phyloP scores from a whole-genome alignment of 2,329 filamentous ascomycete species.

The Aspergillus carbonarius region DNA sequence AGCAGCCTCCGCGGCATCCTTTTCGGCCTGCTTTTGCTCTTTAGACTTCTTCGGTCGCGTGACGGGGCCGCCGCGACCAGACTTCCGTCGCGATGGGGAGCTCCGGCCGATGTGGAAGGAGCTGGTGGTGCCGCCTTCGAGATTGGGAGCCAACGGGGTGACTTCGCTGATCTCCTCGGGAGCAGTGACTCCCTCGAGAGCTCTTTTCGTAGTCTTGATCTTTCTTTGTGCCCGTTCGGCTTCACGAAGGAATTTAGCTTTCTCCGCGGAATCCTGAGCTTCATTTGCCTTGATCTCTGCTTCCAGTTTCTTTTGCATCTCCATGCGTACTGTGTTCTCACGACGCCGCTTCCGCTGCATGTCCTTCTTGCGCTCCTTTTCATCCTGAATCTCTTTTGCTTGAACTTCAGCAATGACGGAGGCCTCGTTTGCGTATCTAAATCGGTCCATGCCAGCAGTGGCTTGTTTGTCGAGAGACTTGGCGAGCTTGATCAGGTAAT shows the following conservation, averaged over 20 bases:
- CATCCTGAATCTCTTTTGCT: constrained; percentile 83
- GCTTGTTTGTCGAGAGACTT: constrained; percentile 67
- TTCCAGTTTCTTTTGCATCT: constrained; percentile 76
- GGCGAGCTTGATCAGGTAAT: constrained; percentile 57
- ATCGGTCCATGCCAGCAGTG: constrained; percentile 70
- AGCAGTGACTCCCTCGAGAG: constrained; percentile 77
- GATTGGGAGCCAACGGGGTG: constrained; percentile 71
- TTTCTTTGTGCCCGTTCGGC: constrained; percentile 91
- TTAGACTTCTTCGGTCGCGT: constrained; percentile 84
- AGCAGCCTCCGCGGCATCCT: constrained; percentile 78
- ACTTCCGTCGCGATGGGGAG: constrained; percentile 52
- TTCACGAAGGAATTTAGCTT: constrained; percentile 75
- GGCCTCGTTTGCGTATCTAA: constrained; percentile 72
- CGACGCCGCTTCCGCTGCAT: constrained; percentile 97
- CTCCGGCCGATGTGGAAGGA: constrained; percentile 72
- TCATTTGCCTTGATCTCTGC: constrained; percentile 75
- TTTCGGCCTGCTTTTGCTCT: constrained; percentile 67
- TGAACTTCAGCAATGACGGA: constrained; percentile 84
- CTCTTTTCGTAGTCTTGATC: constrained; percentile 83
- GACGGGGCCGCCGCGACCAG: constrained; percentile 51
- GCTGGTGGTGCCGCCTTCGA: constrained; percentile 81
- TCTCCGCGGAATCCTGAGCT: constrained; percentile 78
- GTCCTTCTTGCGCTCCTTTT: constrained; percentile 99
- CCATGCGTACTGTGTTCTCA: constrained; percentile 90
- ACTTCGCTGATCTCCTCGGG: constrained; percentile 71